Evolutionary conservation across 2,329 filamentous ascomycete species (phyloP).

Genomic region (Pyrenochaeta sp.): DNA sequence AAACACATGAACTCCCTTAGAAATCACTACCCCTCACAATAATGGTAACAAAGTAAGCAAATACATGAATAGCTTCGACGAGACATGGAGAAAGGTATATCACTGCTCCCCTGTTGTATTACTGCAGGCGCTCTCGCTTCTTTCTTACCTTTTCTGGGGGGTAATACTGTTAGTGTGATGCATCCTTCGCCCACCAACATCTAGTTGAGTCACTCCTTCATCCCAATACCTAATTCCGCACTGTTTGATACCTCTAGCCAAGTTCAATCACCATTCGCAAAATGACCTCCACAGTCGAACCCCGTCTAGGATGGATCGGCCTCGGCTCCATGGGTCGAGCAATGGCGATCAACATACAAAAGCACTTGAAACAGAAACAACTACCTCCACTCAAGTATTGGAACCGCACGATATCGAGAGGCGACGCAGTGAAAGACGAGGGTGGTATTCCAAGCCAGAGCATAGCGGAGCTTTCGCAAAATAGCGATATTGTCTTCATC

Average conservation of each 20-base stretch:
- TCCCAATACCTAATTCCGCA: background rate
- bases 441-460: conserved; percentile 25
- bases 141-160: no score
- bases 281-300: conserved; percentile 10
- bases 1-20: no score
- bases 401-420: conserved; percentile 59
- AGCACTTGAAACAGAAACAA: conserved; percentile 39
- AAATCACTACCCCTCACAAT: no score
- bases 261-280: background rate
- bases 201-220: conserved; percentile 13
- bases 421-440: conserved; percentile 40
- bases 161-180: conserved; percentile 15
- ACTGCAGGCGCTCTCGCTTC: no score
- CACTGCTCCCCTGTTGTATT: no score
- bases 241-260: background rate
- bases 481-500: conserved; percentile 38
- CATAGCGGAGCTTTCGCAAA: conserved; percentile 24
- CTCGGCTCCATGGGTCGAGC: conserved; percentile 61
- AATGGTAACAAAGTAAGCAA: no score
- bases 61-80: no score
- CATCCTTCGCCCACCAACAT: conserved; percentile 1
- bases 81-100: no score
- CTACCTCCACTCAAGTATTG: conserved; percentile 48
- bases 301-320: conserved; percentile 43
- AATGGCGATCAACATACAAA: conserved; percentile 61